Percentiles rank a stretch among this genome's conserved stretches.
Conservation (phyloP, 768 basidiomycete species). For the Tubosaeta sp. region DNA sequence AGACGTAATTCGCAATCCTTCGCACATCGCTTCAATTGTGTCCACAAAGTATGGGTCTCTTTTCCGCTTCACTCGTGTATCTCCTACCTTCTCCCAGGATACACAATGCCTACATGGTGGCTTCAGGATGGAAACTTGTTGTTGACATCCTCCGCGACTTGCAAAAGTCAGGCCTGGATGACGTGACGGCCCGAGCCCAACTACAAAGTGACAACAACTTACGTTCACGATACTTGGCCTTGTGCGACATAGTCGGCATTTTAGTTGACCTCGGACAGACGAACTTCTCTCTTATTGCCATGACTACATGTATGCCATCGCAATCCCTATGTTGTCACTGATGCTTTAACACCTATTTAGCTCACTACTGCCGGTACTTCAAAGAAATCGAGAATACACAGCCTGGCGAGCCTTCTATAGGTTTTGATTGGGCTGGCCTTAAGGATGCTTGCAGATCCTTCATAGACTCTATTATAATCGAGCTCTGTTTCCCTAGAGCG, state of each 20-base stretch:
- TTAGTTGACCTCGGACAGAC: slow-evolving; percentile 60
- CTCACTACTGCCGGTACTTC: slow-evolving; percentile 71
- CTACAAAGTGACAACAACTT: slow-evolving; percentile 49
- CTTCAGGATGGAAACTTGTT: slow-evolving; percentile 81
- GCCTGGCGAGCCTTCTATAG: slow-evolving; percentile 46
- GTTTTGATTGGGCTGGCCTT: slow-evolving; percentile 63
- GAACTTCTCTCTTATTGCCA: slow-evolving; percentile 65
- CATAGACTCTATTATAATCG: slow-evolving; percentile 79
- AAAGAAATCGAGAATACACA: slow-evolving; percentile 40
- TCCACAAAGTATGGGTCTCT: slow-evolving; percentile 48
- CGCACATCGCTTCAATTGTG: slow-evolving; percentile 53
- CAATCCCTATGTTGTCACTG: neutral
- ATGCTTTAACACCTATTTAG: slow-evolving; percentile 34
- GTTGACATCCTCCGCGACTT: slow-evolving; percentile 53
- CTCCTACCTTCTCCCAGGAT: slow-evolving; percentile 43
- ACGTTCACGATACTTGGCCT: slow-evolving; percentile 55
- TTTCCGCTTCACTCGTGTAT: slow-evolving; percentile 1
- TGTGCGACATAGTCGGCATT: slow-evolving; percentile 59
- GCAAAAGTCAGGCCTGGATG: slow-evolving; percentile 49
- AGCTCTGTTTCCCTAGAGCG: slow-evolving; percentile 71
- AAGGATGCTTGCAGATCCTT: slow-evolving; percentile 70
- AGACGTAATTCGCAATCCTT: slow-evolving; percentile 38
- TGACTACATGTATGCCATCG: slow-evolving; percentile 56
- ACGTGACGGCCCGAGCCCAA: slow-evolving; percentile 47
- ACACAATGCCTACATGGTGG: slow-evolving; percentile 78